phyloP scores from a whole-genome alignment of 2,329 filamentous ascomycete genomes.

The Talaromyces verruculosus region DNA sequence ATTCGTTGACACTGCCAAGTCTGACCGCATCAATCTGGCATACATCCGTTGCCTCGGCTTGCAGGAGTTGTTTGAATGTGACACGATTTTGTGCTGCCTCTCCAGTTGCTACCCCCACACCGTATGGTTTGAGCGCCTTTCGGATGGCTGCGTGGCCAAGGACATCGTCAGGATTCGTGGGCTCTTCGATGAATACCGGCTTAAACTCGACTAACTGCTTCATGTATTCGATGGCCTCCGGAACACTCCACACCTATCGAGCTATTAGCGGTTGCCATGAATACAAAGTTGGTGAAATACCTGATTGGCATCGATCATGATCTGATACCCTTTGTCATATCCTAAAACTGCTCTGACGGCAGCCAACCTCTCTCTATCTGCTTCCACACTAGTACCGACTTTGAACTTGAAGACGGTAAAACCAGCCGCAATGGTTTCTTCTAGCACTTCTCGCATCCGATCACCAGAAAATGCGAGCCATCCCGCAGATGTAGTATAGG shows the following conservation, averaged over 20 bases:
- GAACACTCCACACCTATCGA: conserved; percentile 72
- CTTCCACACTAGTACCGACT: conserved; percentile 71
- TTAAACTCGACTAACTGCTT: conserved; percentile 75
- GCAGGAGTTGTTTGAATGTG: conserved; percentile 88
- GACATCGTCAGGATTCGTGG: conserved; percentile 84
- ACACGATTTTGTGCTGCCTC: conserved; percentile 96
- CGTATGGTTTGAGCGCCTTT: conserved; percentile 64
- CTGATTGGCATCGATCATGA: conserved; percentile 94
- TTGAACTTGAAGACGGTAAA: conserved; percentile 90
- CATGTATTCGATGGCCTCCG: conserved; percentile 87
- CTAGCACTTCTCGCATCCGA: conserved; percentile 74
- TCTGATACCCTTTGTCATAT: conserved; percentile 75
- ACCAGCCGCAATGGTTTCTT: conserved; percentile 72
- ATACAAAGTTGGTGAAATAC: conserved; percentile 36
- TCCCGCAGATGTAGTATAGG: conserved; percentile 81
- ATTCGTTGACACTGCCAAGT: conserved; percentile 86
- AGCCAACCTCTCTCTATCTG: conserved; percentile 66
- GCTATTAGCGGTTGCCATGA: background rate
- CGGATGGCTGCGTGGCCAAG: conserved; percentile 82
- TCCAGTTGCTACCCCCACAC: conserved; percentile 78
- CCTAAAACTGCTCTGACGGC: conserved; percentile 79
- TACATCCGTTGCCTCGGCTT: conserved; percentile 76
- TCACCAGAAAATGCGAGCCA: conserved; percentile 90
- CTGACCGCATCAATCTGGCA: conserved; percentile 90
- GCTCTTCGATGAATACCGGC: conserved; percentile 87